Conservation (phyloP, 495 filamentous ascomycete species). For the Glonium stellatum region DNA sequence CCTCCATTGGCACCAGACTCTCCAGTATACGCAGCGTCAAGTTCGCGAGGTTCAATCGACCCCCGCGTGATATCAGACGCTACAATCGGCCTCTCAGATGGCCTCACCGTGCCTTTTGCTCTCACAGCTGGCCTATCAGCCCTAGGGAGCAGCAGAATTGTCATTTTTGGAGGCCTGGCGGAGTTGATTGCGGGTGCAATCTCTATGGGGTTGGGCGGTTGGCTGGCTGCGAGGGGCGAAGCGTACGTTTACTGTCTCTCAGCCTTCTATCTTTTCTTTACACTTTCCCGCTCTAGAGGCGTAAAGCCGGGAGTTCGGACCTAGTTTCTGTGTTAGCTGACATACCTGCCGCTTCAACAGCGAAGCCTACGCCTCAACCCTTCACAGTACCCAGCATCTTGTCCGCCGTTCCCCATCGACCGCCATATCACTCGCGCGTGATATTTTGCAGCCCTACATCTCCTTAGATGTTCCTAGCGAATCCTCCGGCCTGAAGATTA, state of each 20-base stretch:
- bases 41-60: slow-evolving; percentile 9
- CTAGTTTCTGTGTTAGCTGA: background rate
- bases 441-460: slow-evolving; percentile 8
- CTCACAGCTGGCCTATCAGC: slow-evolving; percentile 52
- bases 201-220: slow-evolving; percentile 64
- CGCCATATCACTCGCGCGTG: slow-evolving; percentile 1
- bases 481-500: background rate
- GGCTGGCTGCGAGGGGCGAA: slow-evolving; percentile 46
- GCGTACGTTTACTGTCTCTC: slow-evolving; percentile 5
- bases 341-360: background rate
- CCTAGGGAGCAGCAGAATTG: slow-evolving; percentile 51
- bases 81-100: slow-evolving; percentile 56
- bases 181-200: slow-evolving; percentile 61
- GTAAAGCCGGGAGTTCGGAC: background rate
- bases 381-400: slow-evolving; percentile 18
- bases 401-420: slow-evolving; percentile 3
- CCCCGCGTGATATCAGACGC: slow-evolving; percentile 36
- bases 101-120: slow-evolving; percentile 58
- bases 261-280: background rate
- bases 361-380: background rate
- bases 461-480: background rate
- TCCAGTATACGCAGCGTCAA: background rate
- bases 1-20: background rate
- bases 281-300: background rate
- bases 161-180: slow-evolving; percentile 60